Evolutionary conservation across 106 monocot species (phyloP), one percentile per base, ranked within the genome.

Genomic region (Allium fistulosum): DNA sequence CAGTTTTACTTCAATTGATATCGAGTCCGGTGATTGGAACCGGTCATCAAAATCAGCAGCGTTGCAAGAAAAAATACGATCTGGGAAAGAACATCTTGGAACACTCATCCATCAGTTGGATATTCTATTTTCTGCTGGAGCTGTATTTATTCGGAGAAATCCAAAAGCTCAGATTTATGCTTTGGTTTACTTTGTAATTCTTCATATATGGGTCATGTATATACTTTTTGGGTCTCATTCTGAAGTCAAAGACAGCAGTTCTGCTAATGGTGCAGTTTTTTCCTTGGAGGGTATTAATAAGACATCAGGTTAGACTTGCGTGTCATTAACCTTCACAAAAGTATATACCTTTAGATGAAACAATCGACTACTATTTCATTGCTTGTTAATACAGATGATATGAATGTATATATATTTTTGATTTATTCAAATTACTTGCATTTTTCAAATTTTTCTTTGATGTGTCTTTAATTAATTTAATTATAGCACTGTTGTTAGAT

Each of bases 181-280:
- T 14, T 37, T 91, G 37, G 45, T 82, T 12, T 95, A 95, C 72
- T 71, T 91, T 50, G 6, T 83, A 4, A 83, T 81, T 58, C 81
- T 95, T 10, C 94, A 95, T 52, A 28, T 95, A 14, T 95, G 94
- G 94, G 81, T 91, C 11, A 4, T 80, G 26, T 95, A 91, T 71
- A 85, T 95, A 75, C 68, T 68, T 56, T 58, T 91, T 12, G 74
- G 61, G 14, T 79, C 91, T 13, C 75, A 82, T 62, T 80, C 85
- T 37, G 47, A 71, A 49, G 68, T 84, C 48, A 74, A 84, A 17
- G 71, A 73, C 10, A 69, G 57, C 27, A 66, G 51, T 53, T 17
- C 71, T 57, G 60, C 50, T 27, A 51, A 73, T 66, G 86, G 81
- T 61, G 77, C 78, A 52, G 74, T 73, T 12, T 70, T 69, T 60